Conservation (phyloP, 176 grass and related monocot genomes). For the Thinopyrum elongatum region DNA sequence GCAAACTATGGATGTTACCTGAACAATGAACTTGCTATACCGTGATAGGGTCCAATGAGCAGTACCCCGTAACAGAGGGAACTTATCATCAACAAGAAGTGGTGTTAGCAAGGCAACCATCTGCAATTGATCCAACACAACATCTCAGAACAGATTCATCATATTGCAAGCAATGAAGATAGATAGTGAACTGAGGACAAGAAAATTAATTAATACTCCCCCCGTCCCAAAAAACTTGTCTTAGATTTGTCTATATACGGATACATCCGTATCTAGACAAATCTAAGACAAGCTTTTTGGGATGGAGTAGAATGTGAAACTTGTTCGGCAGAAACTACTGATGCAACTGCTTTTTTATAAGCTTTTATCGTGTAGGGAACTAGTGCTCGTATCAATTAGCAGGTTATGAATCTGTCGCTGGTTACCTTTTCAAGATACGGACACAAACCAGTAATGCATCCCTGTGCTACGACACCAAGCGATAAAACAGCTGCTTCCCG, state of each 20-base stretch:
- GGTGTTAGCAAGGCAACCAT: slow-evolving; percentile 90
- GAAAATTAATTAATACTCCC: neutral
- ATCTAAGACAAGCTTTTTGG: too few relatives aligned
- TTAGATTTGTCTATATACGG: too few relatives aligned
- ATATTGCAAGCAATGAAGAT: neutral
- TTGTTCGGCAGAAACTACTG: neutral
- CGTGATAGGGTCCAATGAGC: slow-evolving; percentile 95
- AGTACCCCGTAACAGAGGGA: slow-evolving; percentile 95
- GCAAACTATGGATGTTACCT: slow-evolving; percentile 55
- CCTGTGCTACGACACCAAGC: slow-evolving; percentile 91
- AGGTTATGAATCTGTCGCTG: neutral
- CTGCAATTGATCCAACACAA: slow-evolving; percentile 42
- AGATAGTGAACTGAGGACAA: neutral
- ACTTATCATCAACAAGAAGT: slow-evolving; percentile 92
- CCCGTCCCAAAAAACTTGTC: too few relatives aligned
- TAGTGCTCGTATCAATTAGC: slow-evolving; percentile 37
- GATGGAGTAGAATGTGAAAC: neutral
- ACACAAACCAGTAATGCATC: slow-evolving; percentile 82
- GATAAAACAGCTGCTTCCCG: slow-evolving; percentile 88
- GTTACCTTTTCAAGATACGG: slow-evolving; percentile 77
- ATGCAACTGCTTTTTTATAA: neutral
- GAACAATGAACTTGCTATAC: slow-evolving; percentile 94
- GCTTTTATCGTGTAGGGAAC: neutral
- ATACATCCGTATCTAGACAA: too few relatives aligned
- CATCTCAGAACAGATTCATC: neutral